Base-by-base conservation (phyloP, 805 yeast species). In the Myxozyma mucilagina region DNA sequence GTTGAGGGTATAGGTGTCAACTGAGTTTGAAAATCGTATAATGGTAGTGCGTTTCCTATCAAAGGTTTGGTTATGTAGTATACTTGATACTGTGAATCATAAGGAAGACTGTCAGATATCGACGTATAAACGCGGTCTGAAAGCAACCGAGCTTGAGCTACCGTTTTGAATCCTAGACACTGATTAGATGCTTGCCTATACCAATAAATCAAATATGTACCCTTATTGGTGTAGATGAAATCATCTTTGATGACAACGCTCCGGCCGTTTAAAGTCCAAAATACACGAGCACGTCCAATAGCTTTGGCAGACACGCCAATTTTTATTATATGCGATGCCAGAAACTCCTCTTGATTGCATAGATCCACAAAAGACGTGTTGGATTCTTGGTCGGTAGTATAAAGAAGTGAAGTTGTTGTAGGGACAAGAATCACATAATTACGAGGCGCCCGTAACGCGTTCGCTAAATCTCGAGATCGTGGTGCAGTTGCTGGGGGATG, bases 391-490 rank as follows among this genome's bases (percentile, higher is more conserved):
- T 57, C 67, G 79, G 82, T 20, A 61, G 71, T 64, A 72, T 74
- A 43, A 74, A 74, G 65, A 9, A 87, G 73, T 3, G 80, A 73
- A 31, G 73, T 69, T 0, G 86, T 74, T 3, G 85, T 82, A 0
- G 96, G 96, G 0, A 86, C 84, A 14, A 88, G 69, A 11, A 88
- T 69, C 3, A 84, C 78, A 69, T 79, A 84, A n/a, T 80, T 81
- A 34, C 76, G 79, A 38, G 87, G 84, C 9, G 56, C 14, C 54
- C 47, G 51, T 8, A 65, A 49, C 6, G 68, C 66, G 14, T 53
- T 32, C n/a, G 48, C 42, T 14, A 65, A 48, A 34, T 65, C 68
- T 18, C 64, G 53, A 14, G 67, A 61, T 31, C 65, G 61, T 44
- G 65, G 48, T 7, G 56, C 36, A 8, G 38, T 16, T 14, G 63